These are phyloP conservation scores for Quambalaria eucalypti DNA, from an alignment of 1,284 basidiomycete species.

Conservation along the genomic window DNA sequence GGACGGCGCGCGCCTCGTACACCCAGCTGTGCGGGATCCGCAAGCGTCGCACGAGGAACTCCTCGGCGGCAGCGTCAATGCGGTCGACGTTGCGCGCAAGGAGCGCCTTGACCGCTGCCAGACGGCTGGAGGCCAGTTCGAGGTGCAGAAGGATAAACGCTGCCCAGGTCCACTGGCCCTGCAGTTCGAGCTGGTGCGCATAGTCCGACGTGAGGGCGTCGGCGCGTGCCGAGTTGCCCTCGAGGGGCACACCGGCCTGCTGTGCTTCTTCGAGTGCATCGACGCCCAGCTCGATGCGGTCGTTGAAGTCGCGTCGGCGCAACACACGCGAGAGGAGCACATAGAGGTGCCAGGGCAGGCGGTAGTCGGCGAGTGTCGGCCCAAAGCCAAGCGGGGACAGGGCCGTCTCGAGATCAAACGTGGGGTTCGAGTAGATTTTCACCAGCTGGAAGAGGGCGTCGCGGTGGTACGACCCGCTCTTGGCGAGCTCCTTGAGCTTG, in stretches of 20 bases:
- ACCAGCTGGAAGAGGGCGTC: conserved; percentile 80
- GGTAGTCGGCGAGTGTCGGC: conserved; percentile 66
- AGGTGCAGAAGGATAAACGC: conserved; percentile 83
- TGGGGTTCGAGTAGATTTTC: conserved; percentile 59
- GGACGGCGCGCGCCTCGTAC: conserved; percentile 67
- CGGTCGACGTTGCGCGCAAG: conserved; percentile 64
- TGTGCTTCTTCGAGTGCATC: conserved; percentile 47
- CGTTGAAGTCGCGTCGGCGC: conserved; percentile 71
- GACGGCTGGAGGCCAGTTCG: conserved; percentile 60
- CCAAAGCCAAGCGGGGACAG: conserved; percentile 53
- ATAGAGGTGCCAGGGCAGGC: conserved; percentile 87
- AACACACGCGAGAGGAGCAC: conserved; percentile 75
- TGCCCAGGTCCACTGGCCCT: conserved; percentile 74
- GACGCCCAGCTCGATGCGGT: conserved; percentile 54
- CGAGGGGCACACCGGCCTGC: neutral
- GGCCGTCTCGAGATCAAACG: conserved; percentile 52
- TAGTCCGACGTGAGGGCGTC: conserved; percentile 75
- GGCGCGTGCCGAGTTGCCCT: conserved; percentile 56
- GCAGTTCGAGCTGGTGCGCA: conserved; percentile 73
- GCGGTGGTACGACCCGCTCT: conserved; percentile 23
- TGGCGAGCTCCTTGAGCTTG: conserved; percentile 21
- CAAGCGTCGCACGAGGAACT: conserved; percentile 66
- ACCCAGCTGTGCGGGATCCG: conserved; percentile 78
- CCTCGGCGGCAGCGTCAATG: conserved; percentile 57
- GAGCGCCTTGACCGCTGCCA: conserved; percentile 70